phyloP scores from a whole-genome alignment of 441 rosid genomes.

The Biscutella laevigata region DNA sequence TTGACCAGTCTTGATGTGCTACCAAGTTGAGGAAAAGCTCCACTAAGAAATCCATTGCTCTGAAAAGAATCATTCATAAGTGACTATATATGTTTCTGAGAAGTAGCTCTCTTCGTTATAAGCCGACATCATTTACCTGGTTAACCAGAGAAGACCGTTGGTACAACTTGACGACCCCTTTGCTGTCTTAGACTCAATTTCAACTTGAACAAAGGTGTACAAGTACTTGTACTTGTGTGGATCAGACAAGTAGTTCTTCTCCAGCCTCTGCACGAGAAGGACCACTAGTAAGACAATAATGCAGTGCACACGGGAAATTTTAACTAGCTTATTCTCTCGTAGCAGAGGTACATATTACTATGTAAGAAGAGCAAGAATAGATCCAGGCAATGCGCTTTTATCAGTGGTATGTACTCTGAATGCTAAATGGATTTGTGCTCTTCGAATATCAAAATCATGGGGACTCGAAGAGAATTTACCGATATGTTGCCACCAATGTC shows the following conservation, averaged over 20 bases:
- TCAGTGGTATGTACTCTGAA: neutral
- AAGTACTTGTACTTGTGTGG: slow-evolving; percentile 49
- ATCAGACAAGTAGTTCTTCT: slow-evolving; percentile 53
- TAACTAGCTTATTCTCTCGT: neutral
- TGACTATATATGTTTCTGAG: neutral
- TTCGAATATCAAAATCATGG: neutral
- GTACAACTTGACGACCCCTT: slow-evolving; percentile 83
- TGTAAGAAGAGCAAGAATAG: neutral
- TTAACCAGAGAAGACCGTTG: slow-evolving; percentile 91
- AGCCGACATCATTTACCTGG: slow-evolving; percentile 39
- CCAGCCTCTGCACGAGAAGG: slow-evolving; percentile 57
- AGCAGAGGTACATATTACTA: slow-evolving; percentile 3
- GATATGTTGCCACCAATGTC: slow-evolving; percentile 85
- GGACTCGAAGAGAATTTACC: slow-evolving; percentile 29
- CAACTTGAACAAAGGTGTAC: slow-evolving; percentile 72
- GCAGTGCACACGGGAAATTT: neutral
- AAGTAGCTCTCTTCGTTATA: neutral
- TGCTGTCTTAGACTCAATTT: slow-evolving; percentile 62
- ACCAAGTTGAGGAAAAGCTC: slow-evolving; percentile 73
- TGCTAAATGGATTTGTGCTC: slow-evolving; percentile 1
- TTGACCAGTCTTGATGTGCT: slow-evolving; percentile 72
- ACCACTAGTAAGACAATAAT: neutral
- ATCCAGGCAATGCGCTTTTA: neutral
- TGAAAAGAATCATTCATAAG: slow-evolving; percentile 23
- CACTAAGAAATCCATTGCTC: slow-evolving; percentile 91